phyloP scores from a whole-genome alignment of 2,329 filamentous ascomycete species.

The Penicillium sp. region DNA sequence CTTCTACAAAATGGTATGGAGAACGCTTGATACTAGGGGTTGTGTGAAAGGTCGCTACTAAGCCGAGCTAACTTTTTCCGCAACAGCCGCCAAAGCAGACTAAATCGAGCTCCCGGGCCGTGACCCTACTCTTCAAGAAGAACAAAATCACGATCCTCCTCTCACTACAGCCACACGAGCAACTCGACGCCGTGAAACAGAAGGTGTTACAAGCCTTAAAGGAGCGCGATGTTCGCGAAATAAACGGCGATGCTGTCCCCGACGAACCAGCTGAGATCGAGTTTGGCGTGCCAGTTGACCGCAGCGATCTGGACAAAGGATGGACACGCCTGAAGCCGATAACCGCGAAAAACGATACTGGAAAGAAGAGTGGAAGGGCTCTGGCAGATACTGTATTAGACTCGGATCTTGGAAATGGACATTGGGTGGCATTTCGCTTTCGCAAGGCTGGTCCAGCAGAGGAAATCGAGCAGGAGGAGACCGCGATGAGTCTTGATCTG shows the following conservation, averaged over 20 bases:
- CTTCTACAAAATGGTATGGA: conserved; percentile 19
- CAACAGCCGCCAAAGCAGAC: conserved; percentile 20
- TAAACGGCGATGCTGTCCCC: conserved; percentile 45
- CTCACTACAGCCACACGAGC: conserved; percentile 62
- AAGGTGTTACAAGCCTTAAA: conserved; percentile 63
- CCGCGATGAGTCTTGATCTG: conserved; percentile 30
- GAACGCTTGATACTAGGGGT: background rate
- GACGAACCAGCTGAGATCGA: conserved; percentile 48
- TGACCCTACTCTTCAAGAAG: conserved; percentile 74
- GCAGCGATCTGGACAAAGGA: conserved; percentile 54
- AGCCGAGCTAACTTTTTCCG: background rate
- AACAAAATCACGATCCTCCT: conserved; percentile 73
- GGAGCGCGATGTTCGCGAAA: conserved; percentile 45
- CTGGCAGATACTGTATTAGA: conserved; percentile 30
- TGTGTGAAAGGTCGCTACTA: background rate
- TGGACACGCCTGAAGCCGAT: conserved; percentile 50
- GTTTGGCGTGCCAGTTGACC: conserved; percentile 53
- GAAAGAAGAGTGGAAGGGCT: conserved; percentile 4
- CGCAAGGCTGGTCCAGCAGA: conserved; percentile 20
- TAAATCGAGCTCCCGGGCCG: conserved; percentile 51
- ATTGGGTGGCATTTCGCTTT: conserved; percentile 42
- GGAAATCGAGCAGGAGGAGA: conserved; percentile 20
- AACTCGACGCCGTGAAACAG: conserved; percentile 61
- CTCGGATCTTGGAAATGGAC: conserved; percentile 34
- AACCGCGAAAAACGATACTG: conserved; percentile 32